These are phyloP conservation scores for Saccharomycopsis javanensis DNA, from an alignment of 805 yeast genomes.

Conservation along the genomic window DNA sequence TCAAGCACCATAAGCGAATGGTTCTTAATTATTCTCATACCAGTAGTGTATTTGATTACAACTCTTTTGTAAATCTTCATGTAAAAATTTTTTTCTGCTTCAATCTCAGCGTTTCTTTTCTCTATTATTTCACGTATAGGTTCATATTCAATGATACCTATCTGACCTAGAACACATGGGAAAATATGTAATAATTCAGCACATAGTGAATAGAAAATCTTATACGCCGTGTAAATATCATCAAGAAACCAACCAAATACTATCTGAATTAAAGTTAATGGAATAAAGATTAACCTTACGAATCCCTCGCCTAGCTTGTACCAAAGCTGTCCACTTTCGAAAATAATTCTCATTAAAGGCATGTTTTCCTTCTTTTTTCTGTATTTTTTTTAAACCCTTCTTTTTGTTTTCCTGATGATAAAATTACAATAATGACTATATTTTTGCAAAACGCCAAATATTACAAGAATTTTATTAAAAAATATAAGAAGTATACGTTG, in stretches of 20 bases:
- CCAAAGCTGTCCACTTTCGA: slow-evolving; percentile 12
- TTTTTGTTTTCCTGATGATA: background rate
- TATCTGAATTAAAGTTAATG: slow-evolving; percentile 5
- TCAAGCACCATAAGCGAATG: background rate
- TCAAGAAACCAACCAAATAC: slow-evolving; percentile 8
- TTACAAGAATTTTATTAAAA: too few species aligned
- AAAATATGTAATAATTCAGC: slow-evolving; percentile 15
- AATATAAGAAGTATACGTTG: background rate
- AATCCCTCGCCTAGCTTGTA: background rate
- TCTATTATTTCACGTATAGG: slow-evolving; percentile 10
- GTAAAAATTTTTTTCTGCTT: background rate
- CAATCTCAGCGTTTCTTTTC: background rate
- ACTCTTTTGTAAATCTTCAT: slow-evolving; percentile 3
- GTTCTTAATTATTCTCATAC: slow-evolving; percentile 6
- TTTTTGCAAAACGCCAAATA: too few species aligned
- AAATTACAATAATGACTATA: background rate
- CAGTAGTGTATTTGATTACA: slow-evolving; percentile 8
- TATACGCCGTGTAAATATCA: background rate
- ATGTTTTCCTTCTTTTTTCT: slow-evolving; percentile 1
- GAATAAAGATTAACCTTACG: slow-evolving; percentile 6
- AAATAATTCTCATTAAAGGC: slow-evolving; percentile 17
- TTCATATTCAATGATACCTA: slow-evolving; percentile 14
- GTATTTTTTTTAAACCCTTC: background rate
- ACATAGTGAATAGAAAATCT: background rate
- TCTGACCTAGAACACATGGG: slow-evolving; percentile 18